Conservation (phyloP, 768 basidiomycete species). For the Mycena olivaceomarginata region DNA sequence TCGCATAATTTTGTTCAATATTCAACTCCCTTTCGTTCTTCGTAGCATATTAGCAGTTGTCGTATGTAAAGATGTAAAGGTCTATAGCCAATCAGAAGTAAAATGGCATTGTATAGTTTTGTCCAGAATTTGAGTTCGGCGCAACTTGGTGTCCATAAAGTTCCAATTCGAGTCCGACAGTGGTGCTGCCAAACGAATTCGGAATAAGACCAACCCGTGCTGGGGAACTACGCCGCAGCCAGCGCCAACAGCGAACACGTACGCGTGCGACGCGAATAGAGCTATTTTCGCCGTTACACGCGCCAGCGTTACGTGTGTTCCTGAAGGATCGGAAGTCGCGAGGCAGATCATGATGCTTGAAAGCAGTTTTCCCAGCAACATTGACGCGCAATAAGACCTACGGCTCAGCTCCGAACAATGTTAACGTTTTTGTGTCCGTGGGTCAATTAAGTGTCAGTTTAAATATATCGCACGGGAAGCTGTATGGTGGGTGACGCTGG, state of each 20-base stretch:
- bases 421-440: too few relatives aligned
- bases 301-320: neutral
- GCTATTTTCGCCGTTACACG: constrained; percentile 7
- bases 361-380: neutral
- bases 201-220: too few relatives aligned
- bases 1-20: neutral
- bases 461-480: too few relatives aligned
- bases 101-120: too few relatives aligned
- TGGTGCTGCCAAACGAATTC: too few relatives aligned
- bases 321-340: neutral
- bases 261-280: neutral
- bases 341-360: neutral
- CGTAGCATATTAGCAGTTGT: neutral
- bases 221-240: neutral
- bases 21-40: neutral
- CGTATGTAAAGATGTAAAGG: neutral
- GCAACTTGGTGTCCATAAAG: too few relatives aligned
- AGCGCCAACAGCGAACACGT: neutral
- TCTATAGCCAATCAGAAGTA: neutral
- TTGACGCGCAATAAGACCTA: constrained; percentile 18
- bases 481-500: too few relatives aligned
- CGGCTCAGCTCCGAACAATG: too few relatives aligned
- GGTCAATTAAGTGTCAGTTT: too few relatives aligned
- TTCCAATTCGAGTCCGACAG: too few relatives aligned
- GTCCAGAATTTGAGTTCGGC: too few relatives aligned